A percentile compares a stretch with the other conserved stretches of the same genome.
These are phyloP conservation scores for Paracamarosporium sp. DNA, from an alignment of 2,329 filamentous ascomycete genomes.

Conservation along the genomic window DNA sequence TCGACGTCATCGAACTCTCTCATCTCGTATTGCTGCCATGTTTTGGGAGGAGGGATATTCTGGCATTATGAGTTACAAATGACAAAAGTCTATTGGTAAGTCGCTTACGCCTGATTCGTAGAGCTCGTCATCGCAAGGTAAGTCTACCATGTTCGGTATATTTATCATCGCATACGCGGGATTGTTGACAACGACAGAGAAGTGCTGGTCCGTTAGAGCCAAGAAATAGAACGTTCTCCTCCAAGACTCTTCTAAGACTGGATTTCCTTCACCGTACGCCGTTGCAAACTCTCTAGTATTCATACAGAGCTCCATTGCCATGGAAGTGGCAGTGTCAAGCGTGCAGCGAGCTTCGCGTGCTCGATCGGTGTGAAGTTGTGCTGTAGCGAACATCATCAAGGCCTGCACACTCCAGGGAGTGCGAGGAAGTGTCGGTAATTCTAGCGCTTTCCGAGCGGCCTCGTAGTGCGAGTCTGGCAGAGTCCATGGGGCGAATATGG, in stretches of 20 bases:
- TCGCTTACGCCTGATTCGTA: slow-evolving; percentile 53
- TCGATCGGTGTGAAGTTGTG: slow-evolving; percentile 80
- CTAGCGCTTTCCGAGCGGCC: slow-evolving; percentile 27
- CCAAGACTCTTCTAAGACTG: slow-evolving; percentile 80
- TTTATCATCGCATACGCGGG: slow-evolving; percentile 71
- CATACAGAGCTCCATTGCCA: slow-evolving; percentile 80
- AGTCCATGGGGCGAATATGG: slow-evolving; percentile 41
- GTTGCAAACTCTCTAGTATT: slow-evolving; percentile 73
- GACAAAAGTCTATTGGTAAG: background rate
- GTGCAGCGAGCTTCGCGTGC: slow-evolving; percentile 70
- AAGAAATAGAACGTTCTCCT: slow-evolving; percentile 87
- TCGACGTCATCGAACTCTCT: slow-evolving; percentile 74
- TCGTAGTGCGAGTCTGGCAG: slow-evolving; percentile 34
- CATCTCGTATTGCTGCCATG: slow-evolving; percentile 76
- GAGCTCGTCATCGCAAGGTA: slow-evolving; percentile 82
- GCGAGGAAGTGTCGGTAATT: slow-evolving; percentile 20
- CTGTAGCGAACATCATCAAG: slow-evolving; percentile 76
- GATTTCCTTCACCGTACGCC: slow-evolving; percentile 66
- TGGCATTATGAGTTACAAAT: slow-evolving; percentile 5
- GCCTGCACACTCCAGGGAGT: slow-evolving; percentile 72
- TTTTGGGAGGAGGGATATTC: slow-evolving; percentile 45
- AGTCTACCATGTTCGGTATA: slow-evolving; percentile 68
- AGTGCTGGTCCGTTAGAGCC: slow-evolving; percentile 78
- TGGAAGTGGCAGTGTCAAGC: slow-evolving; percentile 68
- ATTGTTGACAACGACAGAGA: slow-evolving; percentile 77